These are phyloP conservation scores for Penicillium coffeae DNA, from an alignment of 495 filamentous ascomycete species.

Conservation along the genomic window DNA sequence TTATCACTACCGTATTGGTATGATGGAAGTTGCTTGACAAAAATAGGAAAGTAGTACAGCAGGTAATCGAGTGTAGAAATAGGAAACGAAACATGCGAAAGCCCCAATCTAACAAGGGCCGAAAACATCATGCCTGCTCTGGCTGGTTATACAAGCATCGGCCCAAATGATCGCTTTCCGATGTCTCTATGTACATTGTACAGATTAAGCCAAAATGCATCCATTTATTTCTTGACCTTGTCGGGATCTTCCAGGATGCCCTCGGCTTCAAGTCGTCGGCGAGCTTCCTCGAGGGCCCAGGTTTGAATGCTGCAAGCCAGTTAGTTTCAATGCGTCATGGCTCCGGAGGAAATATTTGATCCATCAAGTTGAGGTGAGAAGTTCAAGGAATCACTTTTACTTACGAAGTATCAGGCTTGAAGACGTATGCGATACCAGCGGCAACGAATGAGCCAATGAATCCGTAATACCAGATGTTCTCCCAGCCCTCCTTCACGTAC, in stretches of 20 bases:
- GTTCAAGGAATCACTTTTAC: no score
- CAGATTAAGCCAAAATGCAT: constrained; percentile 26
- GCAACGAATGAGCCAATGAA: constrained; percentile 80
- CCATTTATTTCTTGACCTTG: constrained; percentile 34
- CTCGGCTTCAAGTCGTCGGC: constrained; percentile 88
- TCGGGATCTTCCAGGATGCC: constrained; percentile 81
- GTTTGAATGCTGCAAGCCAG: constrained; percentile 79
- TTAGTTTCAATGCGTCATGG: constrained; percentile 18
- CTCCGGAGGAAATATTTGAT: not conserved
- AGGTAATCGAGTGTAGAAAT: constrained; percentile 17
- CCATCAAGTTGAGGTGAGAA: no score
- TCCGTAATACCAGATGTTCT: constrained; percentile 80
- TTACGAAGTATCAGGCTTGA: constrained; percentile 98
- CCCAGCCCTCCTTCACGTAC: constrained; percentile 94
- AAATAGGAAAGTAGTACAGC: constrained; percentile 38
- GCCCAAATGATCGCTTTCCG: constrained; percentile 32
- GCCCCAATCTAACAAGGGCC: constrained; percentile 37
- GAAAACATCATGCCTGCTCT: constrained; percentile 35
- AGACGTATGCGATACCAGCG: constrained; percentile 80
- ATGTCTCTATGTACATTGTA: constrained; percentile 50
- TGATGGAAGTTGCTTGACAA: constrained; percentile 19
- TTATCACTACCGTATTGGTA: constrained; percentile 24
- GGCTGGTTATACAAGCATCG: constrained; percentile 29
- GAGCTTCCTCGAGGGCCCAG: constrained; percentile 96
- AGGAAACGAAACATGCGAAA: constrained; percentile 32